A percentile compares a stretch with the other conserved stretches of the same genome.
Evolutionary conservation across 2,329 filamentous ascomycete species (phyloP).

Genomic region (Sclerotinia spermophila): DNA sequence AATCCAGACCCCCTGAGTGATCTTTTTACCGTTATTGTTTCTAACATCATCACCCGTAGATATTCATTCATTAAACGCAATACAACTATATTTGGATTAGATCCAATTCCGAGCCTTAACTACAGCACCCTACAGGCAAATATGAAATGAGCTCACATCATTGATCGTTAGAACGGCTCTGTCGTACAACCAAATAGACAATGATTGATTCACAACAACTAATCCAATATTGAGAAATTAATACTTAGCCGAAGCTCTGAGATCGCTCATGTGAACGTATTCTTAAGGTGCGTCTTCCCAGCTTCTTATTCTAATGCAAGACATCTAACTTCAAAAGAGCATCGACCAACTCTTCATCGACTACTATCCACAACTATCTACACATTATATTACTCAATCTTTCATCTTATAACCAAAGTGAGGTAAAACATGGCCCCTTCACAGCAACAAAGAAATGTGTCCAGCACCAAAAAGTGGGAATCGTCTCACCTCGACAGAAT

Average conservation of each 20-base stretch:
- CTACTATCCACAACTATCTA: neutral
- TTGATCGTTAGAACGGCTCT: neutral
- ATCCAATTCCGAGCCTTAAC: no score
- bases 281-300: neutral
- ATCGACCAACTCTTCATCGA: neutral
- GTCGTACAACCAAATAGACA: neutral
- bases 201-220: neutral
- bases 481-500: neutral
- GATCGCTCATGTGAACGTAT: neutral
- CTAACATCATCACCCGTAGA: neutral
- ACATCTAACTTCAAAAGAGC: neutral
- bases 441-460: neutral
- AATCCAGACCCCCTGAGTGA: neutral
- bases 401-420: no score
- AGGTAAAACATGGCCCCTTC: neutral
- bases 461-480: neutral
- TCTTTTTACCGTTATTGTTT: neutral
- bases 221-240: neutral
- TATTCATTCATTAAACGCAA: neutral
- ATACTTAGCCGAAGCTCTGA: neutral
- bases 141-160: neutral
- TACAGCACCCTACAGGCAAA: neutral
- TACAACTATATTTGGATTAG: neutral
- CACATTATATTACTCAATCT: neutral
- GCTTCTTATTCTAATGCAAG: neutral